A percentile compares a stretch with the other conserved stretches of the same genome.
Conservation (phyloP, 768 basidiomycete species). For the Asterophora parasitica region DNA sequence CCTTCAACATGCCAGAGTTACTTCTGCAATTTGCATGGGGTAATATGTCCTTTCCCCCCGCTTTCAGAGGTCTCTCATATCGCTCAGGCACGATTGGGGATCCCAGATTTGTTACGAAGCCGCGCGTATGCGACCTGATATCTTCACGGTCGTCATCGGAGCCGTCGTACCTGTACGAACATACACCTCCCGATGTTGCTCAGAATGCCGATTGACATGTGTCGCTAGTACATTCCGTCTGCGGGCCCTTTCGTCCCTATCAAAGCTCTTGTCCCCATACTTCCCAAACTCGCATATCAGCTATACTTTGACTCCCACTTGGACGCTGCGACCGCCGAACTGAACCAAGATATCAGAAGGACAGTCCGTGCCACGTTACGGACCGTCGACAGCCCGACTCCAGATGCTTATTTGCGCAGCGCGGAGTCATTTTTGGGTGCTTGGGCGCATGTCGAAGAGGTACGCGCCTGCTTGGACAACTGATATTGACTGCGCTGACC, state of each 20-base stretch:
- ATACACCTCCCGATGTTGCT: not conserved
- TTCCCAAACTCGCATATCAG: slow-evolving; percentile 61
- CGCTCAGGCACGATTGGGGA: slow-evolving; percentile 71
- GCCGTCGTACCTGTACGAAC: slow-evolving; percentile 52
- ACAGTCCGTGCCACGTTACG: slow-evolving; percentile 54
- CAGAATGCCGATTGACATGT: not conserved
- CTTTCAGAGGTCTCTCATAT: not conserved
- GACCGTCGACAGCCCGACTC: slow-evolving; percentile 50
- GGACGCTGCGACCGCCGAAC: slow-evolving; percentile 43
- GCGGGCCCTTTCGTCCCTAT: slow-evolving; percentile 44
- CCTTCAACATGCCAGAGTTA: slow-evolving; percentile 44
- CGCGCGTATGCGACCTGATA: slow-evolving; percentile 61
- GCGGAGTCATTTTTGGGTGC: slow-evolving; percentile 45
- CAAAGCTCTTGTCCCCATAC: slow-evolving; percentile 29
- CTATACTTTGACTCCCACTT: slow-evolving; percentile 54
- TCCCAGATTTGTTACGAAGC: slow-evolving; percentile 63
- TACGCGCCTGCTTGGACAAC: slow-evolving; percentile 11
- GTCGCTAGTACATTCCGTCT: slow-evolving; percentile 55
- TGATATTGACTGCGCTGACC: not conserved
- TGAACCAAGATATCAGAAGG: slow-evolving; percentile 51
- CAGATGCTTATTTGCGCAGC: slow-evolving; percentile 48
- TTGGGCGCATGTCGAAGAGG: slow-evolving; percentile 44
- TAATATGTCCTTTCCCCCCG: slow-evolving; percentile 21
- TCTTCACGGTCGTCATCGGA: slow-evolving; percentile 55
- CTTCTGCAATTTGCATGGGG: slow-evolving; percentile 60